These are phyloP conservation scores for Candida gigantensis DNA, from an alignment of 1,139 yeast species.

Conservation along the genomic window DNA sequence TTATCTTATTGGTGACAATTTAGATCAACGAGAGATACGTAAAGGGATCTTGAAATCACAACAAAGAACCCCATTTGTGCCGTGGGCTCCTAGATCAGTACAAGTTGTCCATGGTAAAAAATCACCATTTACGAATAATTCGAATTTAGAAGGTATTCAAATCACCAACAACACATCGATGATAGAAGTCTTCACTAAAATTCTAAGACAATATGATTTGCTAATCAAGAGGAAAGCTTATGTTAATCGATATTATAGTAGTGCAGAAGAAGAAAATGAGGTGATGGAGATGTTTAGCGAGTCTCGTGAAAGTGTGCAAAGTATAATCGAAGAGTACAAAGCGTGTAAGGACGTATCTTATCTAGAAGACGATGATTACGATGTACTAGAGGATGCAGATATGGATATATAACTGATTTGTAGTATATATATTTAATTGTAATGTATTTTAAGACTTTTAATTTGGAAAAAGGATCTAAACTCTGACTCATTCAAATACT, in stretches of 20 bases:
- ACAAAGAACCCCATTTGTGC: constrained; percentile 76
- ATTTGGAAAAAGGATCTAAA: background rate
- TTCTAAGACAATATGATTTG: constrained; percentile 76
- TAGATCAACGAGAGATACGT: constrained; percentile 74
- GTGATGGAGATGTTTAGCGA: constrained; percentile 79
- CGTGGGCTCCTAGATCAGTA: constrained; percentile 82
- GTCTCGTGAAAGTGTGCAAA: constrained; percentile 70
- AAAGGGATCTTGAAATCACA: constrained; percentile 79
- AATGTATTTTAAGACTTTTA: too few species aligned
- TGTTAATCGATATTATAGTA: constrained; percentile 71
- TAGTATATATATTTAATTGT: background rate
- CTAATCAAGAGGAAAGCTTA: constrained; percentile 83
- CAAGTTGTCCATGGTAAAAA: constrained; percentile 77
- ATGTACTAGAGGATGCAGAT: constrained; percentile 4
- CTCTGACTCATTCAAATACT: too few species aligned
- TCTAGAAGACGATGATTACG: constrained; percentile 42
- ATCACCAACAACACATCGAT: constrained; percentile 78
- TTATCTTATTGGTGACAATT: constrained; percentile 65
- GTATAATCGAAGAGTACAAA: constrained; percentile 72
- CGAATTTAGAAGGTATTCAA: constrained; percentile 69
- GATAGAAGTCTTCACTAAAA: constrained; percentile 61
- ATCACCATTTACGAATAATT: constrained; percentile 53
- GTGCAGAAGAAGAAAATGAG: constrained; percentile 37
- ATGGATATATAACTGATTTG: constrained; percentile 7
- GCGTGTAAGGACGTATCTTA: constrained; percentile 58